Evolutionary conservation across 1,284 basidiomycete species (phyloP), one percentile per base, ranked within the genome.

Genomic region (Malassezia sympodialis): DNA sequence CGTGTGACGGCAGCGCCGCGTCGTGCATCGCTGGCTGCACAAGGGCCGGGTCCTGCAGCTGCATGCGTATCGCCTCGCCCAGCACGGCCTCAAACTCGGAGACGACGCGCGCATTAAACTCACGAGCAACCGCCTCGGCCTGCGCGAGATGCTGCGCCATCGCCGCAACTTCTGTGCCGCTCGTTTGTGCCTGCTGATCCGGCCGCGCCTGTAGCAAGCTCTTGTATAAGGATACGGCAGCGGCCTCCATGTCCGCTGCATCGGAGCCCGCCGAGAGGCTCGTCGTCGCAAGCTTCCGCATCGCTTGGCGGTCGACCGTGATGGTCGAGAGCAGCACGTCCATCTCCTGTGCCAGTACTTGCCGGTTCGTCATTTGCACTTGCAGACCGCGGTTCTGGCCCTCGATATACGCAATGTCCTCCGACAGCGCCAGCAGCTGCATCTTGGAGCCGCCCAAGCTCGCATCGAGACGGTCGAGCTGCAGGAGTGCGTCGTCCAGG

Each of bases 361-460:
- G 82, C 75, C 96, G 93, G 68, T 98, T 99, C 69, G 93, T 90
- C 10, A 85, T 96, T 69, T 98, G 93, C 1, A 98, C 90, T 77
- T 99, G 94, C 31, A 98, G 78, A 66, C 94, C 94, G 49, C 91
- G 82, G 71, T 94, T 93, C 76, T 98, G 94, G 2, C 86, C 86
- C 77, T 98, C 94, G 67, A 99, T 96, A 71, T 84, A 91, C 8
- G 82, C 82, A 56, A 99, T 96, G 72, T 99, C 94, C 53, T 99
- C 70, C 1, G 65, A 62, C 1, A 71, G 61, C 21, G 63, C 49
- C 19, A 73, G 72, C 56, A 74, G 61, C 47, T 66, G 61, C 35
- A 68, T 60, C 45, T 74, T 74, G 65, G 61, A 73, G 3, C 61
- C 58, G 15, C 63, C 60, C 21, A 74, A 63, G 59, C 67, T 67